Base-by-base conservation (phyloP, 805 yeast species). In the Debaryomyces hansenii region DNA sequence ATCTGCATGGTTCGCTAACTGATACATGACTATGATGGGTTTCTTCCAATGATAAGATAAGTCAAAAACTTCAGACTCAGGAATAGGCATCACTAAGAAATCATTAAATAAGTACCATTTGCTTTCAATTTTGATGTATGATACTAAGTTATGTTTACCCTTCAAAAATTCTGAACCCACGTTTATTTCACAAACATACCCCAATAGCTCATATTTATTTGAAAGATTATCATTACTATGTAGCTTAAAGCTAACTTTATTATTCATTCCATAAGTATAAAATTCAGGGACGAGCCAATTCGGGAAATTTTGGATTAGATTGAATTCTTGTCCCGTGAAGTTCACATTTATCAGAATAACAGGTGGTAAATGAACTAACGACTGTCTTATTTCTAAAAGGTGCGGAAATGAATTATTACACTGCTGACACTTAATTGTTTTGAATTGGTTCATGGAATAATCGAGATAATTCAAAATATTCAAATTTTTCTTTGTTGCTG, bases 61-160 rank as follows among this genome's bases (percentile, higher is more conserved):
- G 59, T 90, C 81, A 40, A 90, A 73, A 0, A 87, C 97, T 55
- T 94, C 97, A 11, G 76, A 78, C 54, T 85, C 88, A 1, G 84
- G 75, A 0, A 94, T 75, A 20, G 82, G 84, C 55, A 82, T 79
- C 12, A 91, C 98, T 52, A 94, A 69, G 65, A 92, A 94, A 64
- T 94, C 98, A 60, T 94, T 94, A 63, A 94, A 90, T 59, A 94
- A 63, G 58, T 77, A 82, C 99, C 99, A 94, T 55, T 60, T 60
- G 40, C 75, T 75, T 12, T 65, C 69, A 4, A 81, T 67, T 50
- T 76, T 75, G 2, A 79, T 74, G 53, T 78, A 79, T 0, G 90
- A 77, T 0, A 87, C 85, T 42, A 85, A 62, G 54, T 83, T 84
- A 56, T 80, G 83, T 20, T 69, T 67, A 3, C 81, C 80, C 36